phyloP scores from a whole-genome alignment of 345 rosid species.

The Tarenaya hassleriana region DNA sequence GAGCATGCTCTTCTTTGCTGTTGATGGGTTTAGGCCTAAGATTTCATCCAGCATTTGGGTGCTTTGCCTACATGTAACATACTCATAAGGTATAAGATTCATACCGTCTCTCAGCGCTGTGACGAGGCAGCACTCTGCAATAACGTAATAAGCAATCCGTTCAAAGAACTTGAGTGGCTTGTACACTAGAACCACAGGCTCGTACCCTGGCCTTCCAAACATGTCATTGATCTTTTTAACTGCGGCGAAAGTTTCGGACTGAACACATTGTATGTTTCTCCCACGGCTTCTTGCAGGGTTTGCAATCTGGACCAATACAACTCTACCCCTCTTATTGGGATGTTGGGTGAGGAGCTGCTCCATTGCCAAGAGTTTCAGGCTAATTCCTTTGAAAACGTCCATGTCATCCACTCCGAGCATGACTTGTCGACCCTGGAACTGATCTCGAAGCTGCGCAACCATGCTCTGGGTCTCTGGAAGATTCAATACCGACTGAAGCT shows the following conservation, averaged over 20 bases:
- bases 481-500: conserved; percentile 68
- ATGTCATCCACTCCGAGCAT: conserved; percentile 92
- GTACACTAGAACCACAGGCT: conserved; percentile 69
- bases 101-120: conserved; percentile 96
- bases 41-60: conserved; percentile 56
- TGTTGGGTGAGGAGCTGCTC: conserved; percentile 80
- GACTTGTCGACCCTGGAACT: conserved; percentile 53
- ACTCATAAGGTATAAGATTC: conserved; percentile 94
- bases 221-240: conserved; percentile 64
- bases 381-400: conserved; percentile 94
- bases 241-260: conserved; percentile 59
- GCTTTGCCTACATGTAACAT: conserved; percentile 76
- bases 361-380: conserved; percentile 91
- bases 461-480: conserved; percentile 67
- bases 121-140: conserved; percentile 91
- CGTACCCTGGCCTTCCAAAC: conserved; percentile 75
- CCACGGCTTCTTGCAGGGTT: conserved; percentile 97
- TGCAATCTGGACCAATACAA: conserved; percentile 89
- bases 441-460: conserved; percentile 57
- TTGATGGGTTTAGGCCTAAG: conserved; percentile 39
- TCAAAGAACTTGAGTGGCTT: conserved; percentile 73
- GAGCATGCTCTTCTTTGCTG: conserved; percentile 74
- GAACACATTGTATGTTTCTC: conserved; percentile 76
- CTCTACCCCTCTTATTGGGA: conserved; percentile 55
- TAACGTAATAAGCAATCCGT: conserved; percentile 81